These are phyloP conservation scores for Lentinula sp. DNA, from an alignment of 768 basidiomycete genomes.

Conservation along the genomic window DNA sequence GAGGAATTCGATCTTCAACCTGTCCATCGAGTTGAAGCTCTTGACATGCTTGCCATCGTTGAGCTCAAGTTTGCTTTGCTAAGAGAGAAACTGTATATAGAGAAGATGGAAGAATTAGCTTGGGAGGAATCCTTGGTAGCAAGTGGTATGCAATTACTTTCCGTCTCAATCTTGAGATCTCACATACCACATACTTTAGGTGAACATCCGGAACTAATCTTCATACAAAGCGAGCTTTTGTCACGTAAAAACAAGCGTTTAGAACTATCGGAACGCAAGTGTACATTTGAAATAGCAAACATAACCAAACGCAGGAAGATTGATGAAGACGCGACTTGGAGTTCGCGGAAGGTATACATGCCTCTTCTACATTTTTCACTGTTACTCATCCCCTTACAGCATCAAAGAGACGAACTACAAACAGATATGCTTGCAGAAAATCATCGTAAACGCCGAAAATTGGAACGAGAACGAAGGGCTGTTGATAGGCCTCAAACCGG, in stretches of 20 bases:
- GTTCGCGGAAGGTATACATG: constrained; percentile 77
- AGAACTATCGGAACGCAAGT: constrained; percentile 72
- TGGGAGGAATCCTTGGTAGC: constrained; percentile 82
- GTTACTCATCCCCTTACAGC: constrained; percentile 30
- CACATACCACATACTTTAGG: constrained; percentile 33
- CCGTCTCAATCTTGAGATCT: constrained; percentile 1
- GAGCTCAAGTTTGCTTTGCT: constrained; percentile 90
- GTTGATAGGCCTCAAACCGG: constrained; percentile 73
- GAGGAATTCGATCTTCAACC: constrained; percentile 60
- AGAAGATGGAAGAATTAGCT: constrained; percentile 88
- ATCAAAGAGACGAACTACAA: constrained; percentile 73
- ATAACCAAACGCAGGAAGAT: constrained; percentile 55
- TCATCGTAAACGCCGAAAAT: constrained; percentile 74
- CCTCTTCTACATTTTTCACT: constrained; percentile 1
- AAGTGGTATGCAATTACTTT: constrained; percentile 48
- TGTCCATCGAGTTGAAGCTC: constrained; percentile 78
- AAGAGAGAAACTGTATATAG: constrained; percentile 83
- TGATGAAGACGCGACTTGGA: constrained; percentile 79
- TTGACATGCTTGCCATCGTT: constrained; percentile 83
- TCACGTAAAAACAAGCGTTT: constrained; percentile 77
- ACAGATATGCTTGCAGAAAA: constrained; percentile 87
- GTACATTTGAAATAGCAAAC: constrained; percentile 60
- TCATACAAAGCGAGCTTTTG: constrained; percentile 74
- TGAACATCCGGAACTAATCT: constrained; percentile 80
- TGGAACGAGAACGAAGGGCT: constrained; percentile 82